These are phyloP conservation scores for Porcisia hertigi DNA, from an alignment of 208 protist species.

Conservation along the genomic window DNA sequence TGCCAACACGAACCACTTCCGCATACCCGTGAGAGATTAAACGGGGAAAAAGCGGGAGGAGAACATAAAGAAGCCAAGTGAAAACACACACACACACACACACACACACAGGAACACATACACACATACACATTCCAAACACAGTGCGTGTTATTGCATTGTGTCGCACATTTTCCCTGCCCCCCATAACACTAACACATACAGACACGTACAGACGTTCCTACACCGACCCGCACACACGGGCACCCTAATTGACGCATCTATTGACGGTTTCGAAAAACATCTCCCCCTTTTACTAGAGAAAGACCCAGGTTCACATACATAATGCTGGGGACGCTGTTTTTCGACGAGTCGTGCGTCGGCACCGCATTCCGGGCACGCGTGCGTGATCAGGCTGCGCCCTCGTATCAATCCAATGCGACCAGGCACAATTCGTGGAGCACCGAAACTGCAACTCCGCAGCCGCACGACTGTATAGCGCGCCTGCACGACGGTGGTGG, in stretches of 20 bases:
- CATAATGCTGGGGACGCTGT: slow-evolving; percentile 72
- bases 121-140: background rate
- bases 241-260: background rate
- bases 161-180: background rate
- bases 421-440: slow-evolving; percentile 2
- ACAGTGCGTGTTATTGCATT: background rate
- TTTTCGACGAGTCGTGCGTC: slow-evolving; percentile 72
- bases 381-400: background rate
- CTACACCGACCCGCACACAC: background rate
- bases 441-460: background rate
- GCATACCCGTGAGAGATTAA: background rate
- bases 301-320: background rate
- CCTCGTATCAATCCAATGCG: background rate
- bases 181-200: background rate
- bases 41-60: too few relatives aligned
- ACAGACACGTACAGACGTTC: background rate
- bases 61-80: background rate
- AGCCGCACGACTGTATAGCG: slow-evolving; percentile 12
- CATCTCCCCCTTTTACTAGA: background rate
- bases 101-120: too few relatives aligned
- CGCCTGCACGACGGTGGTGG: slow-evolving; percentile 4
- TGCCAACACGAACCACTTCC: background rate
- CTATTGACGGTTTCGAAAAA: background rate
- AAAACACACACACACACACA: too few relatives aligned
- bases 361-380: slow-evolving; percentile 57